Evolutionary conservation across 805 yeast species (phyloP).

Genomic region (Metschnikowia lunata): DNA sequence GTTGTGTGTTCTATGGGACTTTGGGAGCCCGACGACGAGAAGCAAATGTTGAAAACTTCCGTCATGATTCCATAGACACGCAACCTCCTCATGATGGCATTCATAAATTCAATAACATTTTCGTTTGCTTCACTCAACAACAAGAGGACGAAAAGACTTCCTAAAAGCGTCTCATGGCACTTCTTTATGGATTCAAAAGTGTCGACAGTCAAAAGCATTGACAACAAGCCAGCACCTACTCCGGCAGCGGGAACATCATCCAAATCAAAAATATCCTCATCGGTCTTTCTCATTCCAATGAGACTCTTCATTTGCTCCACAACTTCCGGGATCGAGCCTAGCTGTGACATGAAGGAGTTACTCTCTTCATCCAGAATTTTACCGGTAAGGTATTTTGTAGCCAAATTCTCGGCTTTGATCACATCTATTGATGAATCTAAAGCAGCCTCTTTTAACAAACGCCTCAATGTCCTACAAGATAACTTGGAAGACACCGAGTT

Average conservation of each 20-base stretch:
- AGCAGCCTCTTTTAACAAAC: conserved; percentile 18
- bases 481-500: conserved; percentile 20
- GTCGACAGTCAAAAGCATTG: conserved; percentile 22
- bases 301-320: conserved; percentile 22
- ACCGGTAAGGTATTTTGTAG: conserved; percentile 18
- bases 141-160: conserved; percentile 28
- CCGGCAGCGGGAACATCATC: conserved; percentile 4
- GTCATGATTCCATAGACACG: conserved; percentile 23
- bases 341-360: conserved; percentile 16
- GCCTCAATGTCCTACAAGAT: conserved; percentile 28
- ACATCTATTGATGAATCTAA: conserved; percentile 12
- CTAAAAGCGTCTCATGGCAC: conserved; percentile 27
- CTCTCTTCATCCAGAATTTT: conserved; percentile 27
- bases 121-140: conserved; percentile 32
- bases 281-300: conserved; percentile 13
- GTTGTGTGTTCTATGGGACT: conserved; percentile 14
- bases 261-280: conserved; percentile 1
- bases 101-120: conserved; percentile 21
- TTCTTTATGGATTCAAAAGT: conserved; percentile 27
- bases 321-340: conserved; percentile 26
- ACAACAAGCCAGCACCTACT: conserved; percentile 19
- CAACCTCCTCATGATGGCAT: conserved; percentile 22
- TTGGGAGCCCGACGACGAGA: conserved; percentile 12
- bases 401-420: conserved; percentile 21
- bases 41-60: conserved; percentile 25